Base-by-base conservation (phyloP, 345 rosid genomes). In the Populus alba region DNA sequence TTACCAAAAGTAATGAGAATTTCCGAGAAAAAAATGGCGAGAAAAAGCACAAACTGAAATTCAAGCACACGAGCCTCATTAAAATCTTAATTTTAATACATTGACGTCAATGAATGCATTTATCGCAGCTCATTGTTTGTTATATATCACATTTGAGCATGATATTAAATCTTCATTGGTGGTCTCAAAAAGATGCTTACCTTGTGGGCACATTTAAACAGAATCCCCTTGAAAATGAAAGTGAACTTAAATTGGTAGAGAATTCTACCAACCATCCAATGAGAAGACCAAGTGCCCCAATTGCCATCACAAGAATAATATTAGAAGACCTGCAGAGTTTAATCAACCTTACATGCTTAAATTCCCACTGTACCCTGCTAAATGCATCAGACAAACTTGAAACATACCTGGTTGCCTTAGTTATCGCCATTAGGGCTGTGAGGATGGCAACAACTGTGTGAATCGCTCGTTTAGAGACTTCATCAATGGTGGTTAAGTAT, bases 391-490 rank as follows among this genome's bases (percentile, higher is more conserved):
- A 83, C 71, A 22, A 68, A 43, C 73, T 79, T 53, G 49, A 82
- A 85, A 71, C 41, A 8, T 89, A 92, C 99, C 99, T 91, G 76
- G 99, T 94, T 82, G 99, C 99, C 78, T 94, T 89, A 1, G 97
- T 96, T 81, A 92, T 82, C 78, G 98, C 99, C 90, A 96, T 75
- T 55, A 94, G 89, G 70, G 98, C 97, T 38, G 99, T 94, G 75
- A 94, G 87, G 79, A 96, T 96, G 75, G 97, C 93, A 53, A 90
- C 97, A 70, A 76, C 94, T 22, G 94, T 83, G 84, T 94, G 97
- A 66, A 94, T 89, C 66, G 97, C 83, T 89, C 98, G 84, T 82
- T 96, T 94, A 69, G 82, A 83, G 61, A 83, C 87, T 89, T 96
- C 99, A 85, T 82, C 81, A 68, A 89, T 87, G 9, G 92, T 90